These are phyloP conservation scores for Fusarium fracticaudum DNA, from an alignment of 2,329 filamentous ascomycete species.

Conservation along the genomic window DNA sequence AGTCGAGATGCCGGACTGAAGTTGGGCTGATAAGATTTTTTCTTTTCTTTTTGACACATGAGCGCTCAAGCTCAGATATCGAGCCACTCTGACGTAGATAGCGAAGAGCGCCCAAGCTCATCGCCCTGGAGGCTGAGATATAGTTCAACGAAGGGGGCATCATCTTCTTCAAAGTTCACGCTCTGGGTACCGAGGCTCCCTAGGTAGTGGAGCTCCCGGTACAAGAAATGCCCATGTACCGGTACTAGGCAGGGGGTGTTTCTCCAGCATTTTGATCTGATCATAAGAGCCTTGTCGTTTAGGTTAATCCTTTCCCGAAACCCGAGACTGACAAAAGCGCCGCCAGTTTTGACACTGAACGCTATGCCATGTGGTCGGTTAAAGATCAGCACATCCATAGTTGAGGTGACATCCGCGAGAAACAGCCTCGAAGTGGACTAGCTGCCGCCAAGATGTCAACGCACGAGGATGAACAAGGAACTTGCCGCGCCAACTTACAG, in stretches of 20 bases:
- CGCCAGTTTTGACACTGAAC: conserved; percentile 3
- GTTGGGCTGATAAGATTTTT: neutral
- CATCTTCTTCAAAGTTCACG: conserved; percentile 8
- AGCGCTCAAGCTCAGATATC: neutral
- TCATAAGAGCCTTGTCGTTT: conserved; percentile 5
- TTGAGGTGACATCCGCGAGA: conserved; percentile 4
- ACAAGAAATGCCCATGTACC: conserved; percentile 6
- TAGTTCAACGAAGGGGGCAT: conserved; percentile 14
- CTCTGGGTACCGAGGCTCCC: conserved; percentile 25
- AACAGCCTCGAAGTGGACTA: conserved; percentile 12
- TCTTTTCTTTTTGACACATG: neutral
- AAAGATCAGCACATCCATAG: neutral
- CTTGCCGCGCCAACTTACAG: conserved; percentile 1
- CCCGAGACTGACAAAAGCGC: neutral
- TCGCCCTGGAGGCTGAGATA: conserved; percentile 9
- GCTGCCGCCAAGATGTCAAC: conserved; percentile 8
- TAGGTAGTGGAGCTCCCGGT: conserved; percentile 10
- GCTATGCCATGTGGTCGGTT: conserved; percentile 7
- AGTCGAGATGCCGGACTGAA: neutral
- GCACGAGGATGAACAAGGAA: conserved; percentile 1
- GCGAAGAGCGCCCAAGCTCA: neutral
- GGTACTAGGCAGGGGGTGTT: neutral
- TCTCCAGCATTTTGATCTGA: conserved; percentile 15
- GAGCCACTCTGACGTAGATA: conserved; percentile 1
- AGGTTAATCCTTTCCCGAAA: neutral